These are phyloP conservation scores for Nepenthes mirabilis DNA, from an alignment of 148 eudicot species.

Conservation along the genomic window DNA sequence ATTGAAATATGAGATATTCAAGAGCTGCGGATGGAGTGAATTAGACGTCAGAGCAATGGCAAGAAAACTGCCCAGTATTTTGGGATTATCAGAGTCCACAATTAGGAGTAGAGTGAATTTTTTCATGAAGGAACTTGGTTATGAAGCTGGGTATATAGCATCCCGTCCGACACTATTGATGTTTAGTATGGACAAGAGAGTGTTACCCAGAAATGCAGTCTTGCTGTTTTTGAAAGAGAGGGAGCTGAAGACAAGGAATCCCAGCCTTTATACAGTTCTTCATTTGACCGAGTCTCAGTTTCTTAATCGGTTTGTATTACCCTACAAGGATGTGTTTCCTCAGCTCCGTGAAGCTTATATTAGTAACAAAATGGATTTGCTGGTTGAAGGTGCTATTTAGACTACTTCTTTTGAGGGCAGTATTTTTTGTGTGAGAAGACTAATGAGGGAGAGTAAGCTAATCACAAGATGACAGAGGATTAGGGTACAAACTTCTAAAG, in stretches of 20 bases:
- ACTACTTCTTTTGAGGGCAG: no score
- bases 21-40: conserved; percentile 13
- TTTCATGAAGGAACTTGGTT: conserved; percentile 11
- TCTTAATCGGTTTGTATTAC: not conserved
- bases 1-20: not conserved
- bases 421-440: no score
- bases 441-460: no score
- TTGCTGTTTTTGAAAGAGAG: conserved; percentile 4
- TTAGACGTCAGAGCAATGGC: not conserved
- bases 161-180: conserved; percentile 2
- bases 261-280: not conserved
- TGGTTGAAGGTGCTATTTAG: no score
- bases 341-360: conserved; percentile 2
- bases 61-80: not conserved
- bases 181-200: conserved; percentile 11
- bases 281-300: not conserved
- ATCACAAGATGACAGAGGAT: no score
- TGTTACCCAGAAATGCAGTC: conserved; percentile 3
- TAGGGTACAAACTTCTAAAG: no score
- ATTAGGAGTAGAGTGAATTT: conserved; percentile 5
- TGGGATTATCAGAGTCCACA: conserved; percentile 3
- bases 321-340: conserved; percentile 6
- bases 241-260: conserved; percentile 1
- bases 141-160: not conserved
- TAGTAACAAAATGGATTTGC: no score